phyloP scores from a whole-genome alignment of 2,329 filamentous ascomycete genomes.

The Diaporthe australafricana region DNA sequence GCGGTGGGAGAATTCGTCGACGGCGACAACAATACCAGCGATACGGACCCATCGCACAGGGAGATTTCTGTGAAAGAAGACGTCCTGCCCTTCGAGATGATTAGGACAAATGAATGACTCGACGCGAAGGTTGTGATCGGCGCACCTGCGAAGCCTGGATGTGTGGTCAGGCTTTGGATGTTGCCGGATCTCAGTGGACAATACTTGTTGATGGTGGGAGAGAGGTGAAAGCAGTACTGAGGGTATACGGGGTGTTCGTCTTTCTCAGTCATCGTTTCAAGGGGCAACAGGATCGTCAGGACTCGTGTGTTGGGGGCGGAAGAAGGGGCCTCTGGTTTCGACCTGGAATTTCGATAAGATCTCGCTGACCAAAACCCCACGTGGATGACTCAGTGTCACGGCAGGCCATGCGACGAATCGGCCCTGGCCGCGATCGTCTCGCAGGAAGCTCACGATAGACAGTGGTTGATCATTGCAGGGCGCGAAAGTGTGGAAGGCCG shows the following conservation, averaged over 20 bases:
- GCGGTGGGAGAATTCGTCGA: constrained; percentile 61
- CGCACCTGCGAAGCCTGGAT: constrained; percentile 66
- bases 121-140: background rate
- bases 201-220: constrained; percentile 70
- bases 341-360: background rate
- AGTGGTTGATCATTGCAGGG: background rate
- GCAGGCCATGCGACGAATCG: background rate
- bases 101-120: constrained; percentile 10
- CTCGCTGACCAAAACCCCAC: background rate
- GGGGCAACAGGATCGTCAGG: constrained; percentile 16
- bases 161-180: constrained; percentile 59
- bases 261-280: constrained; percentile 23
- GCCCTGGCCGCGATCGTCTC: background rate
- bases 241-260: constrained; percentile 60
- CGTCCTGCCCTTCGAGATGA: constrained; percentile 57
- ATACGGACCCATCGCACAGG: constrained; percentile 82
- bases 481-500: background rate
- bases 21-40: constrained; percentile 75
- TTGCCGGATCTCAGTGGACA: constrained; percentile 66
- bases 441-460: constrained; percentile 8
- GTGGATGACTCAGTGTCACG: constrained; percentile 12
- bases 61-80: constrained; percentile 78
- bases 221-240: constrained; percentile 72
- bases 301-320: constrained; percentile 3
- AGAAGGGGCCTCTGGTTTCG: constrained; percentile 18